Evolutionary conservation across 495 filamentous ascomycete species (phyloP).

Genomic region (Penicillium turbatum): DNA sequence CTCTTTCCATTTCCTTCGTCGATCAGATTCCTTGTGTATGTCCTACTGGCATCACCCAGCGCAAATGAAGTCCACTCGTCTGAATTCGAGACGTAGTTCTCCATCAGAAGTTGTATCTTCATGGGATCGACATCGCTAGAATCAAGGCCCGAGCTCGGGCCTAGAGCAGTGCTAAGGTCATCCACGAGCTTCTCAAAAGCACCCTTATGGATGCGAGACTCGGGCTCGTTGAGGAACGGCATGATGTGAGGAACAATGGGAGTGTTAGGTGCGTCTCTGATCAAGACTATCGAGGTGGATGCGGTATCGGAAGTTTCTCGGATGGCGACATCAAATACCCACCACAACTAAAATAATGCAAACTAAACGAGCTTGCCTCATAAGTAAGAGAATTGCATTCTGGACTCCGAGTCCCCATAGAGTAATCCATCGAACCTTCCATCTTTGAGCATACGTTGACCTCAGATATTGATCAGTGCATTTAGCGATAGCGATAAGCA

Average conservation of each 20-base stretch:
- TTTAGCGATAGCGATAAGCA: constrained; percentile 24
- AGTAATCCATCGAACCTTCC: background rate
- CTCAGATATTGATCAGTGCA: background rate
- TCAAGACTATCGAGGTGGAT: background rate
- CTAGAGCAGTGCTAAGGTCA: constrained; percentile 65
- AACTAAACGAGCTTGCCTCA: background rate
- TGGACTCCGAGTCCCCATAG: background rate
- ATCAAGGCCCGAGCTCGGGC: constrained; percentile 72
- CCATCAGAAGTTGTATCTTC: constrained; percentile 64
- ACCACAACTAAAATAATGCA: background rate
- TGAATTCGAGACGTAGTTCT: constrained; percentile 60
- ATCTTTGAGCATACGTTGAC: background rate
- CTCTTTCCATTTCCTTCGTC: constrained; percentile 88
- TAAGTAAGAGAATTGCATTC: background rate
- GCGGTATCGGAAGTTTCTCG: constrained; percentile 18
- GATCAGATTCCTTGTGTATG: constrained; percentile 85
- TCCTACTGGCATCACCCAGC: constrained; percentile 55
- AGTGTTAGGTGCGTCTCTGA: background rate
- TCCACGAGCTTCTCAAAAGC: constrained; percentile 69
- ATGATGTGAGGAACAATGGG: constrained; percentile 24
- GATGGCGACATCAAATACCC: constrained; percentile 4
- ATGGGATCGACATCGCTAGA: constrained; percentile 73
- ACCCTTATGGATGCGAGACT: constrained; percentile 10
- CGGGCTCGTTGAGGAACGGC: constrained; percentile 30
- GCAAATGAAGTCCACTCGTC: constrained; percentile 71